phyloP scores from a whole-genome alignment of 768 basidiomycete genomes.

The Xanthoconium purpureum region DNA sequence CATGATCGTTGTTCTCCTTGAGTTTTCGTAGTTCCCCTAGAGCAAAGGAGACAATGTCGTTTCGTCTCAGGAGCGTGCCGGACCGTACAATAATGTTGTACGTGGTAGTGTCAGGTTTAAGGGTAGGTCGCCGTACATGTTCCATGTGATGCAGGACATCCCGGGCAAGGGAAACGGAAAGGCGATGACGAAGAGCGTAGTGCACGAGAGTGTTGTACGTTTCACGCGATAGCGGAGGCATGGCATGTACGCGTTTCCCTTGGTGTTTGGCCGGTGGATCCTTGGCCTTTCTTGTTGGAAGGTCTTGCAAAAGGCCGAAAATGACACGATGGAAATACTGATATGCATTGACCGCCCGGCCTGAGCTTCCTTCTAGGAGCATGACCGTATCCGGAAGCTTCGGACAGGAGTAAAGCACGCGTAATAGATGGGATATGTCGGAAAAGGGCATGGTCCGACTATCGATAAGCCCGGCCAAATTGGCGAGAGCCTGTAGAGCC shows the following conservation, averaged over 20 bases:
- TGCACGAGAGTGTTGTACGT: conserved; percentile 63
- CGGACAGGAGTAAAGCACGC: conserved; percentile 46
- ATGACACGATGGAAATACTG: conserved; percentile 50
- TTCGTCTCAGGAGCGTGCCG: conserved; percentile 47
- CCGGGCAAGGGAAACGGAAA: conserved; percentile 46
- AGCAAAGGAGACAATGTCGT: conserved; percentile 40
- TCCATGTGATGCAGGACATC: conserved; percentile 56
- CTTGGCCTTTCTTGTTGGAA: conserved; percentile 27
- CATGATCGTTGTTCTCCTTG: conserved; percentile 20
- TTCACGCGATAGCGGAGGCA: conserved; percentile 37
- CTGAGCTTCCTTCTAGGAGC: conserved; percentile 27
- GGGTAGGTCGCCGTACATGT: conserved; percentile 35
- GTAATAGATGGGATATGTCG: conserved; percentile 44
- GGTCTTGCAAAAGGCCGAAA: conserved; percentile 35
- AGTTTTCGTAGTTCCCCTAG: conserved; percentile 34
- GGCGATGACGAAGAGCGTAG: conserved; percentile 62
- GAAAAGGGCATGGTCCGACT: conserved; percentile 44
- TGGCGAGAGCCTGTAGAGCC: conserved; percentile 59
- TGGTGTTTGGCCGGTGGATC: conserved; percentile 14
- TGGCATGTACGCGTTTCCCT: conserved; percentile 3
- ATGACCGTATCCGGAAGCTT: conserved; percentile 39
- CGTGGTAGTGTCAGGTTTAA: conserved; percentile 48
- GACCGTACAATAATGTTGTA: conserved; percentile 60
- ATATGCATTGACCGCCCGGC: conserved; percentile 38
- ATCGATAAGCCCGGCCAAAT: conserved; percentile 53